These are phyloP conservation scores for Gomphus sp. DNA, from an alignment of 1,284 basidiomycete species.

Conservation along the genomic window DNA sequence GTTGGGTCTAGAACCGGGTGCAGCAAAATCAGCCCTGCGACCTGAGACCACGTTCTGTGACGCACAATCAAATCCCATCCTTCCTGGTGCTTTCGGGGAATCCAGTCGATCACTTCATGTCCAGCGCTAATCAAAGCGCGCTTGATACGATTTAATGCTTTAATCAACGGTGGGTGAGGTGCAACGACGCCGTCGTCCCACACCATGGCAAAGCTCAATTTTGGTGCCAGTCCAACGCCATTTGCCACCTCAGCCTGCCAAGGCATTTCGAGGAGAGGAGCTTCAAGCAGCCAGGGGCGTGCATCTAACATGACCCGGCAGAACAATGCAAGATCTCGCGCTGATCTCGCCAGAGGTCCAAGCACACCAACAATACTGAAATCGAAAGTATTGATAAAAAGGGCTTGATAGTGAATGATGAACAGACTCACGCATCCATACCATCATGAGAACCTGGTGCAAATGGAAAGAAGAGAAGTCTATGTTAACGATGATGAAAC, in stretches of 20 bases:
- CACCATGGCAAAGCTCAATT: slow-evolving; percentile 43
- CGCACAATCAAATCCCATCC: slow-evolving; percentile 44
- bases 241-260: slow-evolving; percentile 36
- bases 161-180: slow-evolving; percentile 44
- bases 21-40: background rate
- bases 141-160: slow-evolving; percentile 35
- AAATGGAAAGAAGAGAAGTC: background rate
- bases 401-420: background rate
- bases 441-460: slow-evolving; percentile 36
- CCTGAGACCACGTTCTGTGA: background rate
- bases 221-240: slow-evolving; percentile 31
- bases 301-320: slow-evolving; percentile 39
- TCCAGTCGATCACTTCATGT: slow-evolving; percentile 44
- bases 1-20: slow-evolving; percentile 25
- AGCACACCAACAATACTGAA: slow-evolving; percentile 34
- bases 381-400: background rate
- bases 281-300: slow-evolving; percentile 47
- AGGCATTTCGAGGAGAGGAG: slow-evolving; percentile 40
- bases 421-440: slow-evolving; percentile 31
- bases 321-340: slow-evolving; percentile 44
- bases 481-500: background rate
- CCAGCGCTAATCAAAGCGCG: slow-evolving; percentile 37
- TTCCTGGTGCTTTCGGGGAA: slow-evolving; percentile 33
- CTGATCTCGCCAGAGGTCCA: slow-evolving; percentile 44
- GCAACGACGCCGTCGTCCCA: slow-evolving; percentile 45